Base-by-base conservation (phyloP, 805 yeast species). In the Hanseniaspora opuntiae region DNA sequence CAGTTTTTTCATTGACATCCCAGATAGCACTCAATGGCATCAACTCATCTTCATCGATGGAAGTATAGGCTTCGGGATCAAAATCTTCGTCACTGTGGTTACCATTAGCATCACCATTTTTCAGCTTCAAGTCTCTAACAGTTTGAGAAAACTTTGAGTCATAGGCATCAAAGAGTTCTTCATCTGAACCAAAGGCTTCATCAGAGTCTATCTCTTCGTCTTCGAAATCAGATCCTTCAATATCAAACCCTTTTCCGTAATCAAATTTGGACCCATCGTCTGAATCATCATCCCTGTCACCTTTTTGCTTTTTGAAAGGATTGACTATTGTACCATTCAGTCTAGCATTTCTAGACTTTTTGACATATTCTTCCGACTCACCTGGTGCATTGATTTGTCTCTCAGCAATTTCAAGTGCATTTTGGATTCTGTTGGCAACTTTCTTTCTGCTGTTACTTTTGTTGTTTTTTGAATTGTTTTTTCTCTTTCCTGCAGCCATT, bases 171-270 rank as follows among this genome's bases (percentile, higher is more conserved):
- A 74, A 78, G 10, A 47, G n/a, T 52, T 80, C 86, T 59, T 84
- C 89, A 55, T 77, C 94, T 0, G 93, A 82, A 0, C 93, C 95
- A 56, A 86, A 68, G 0, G 95, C 96, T 60, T 84, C 96, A 65
- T 88, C 96, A 0, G 95, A 86, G 60, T 83, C 86, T 45, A 84
- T 70, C 56, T 84, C 85, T 61, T 79, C 85, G 60, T 79, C 84
- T 47, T 71, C 78, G 57, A 78, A 70, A 24, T 66, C 69, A 3
- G 65, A 65, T 1, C 63, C 67, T 6, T 59, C 68, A 12, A 58
- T 63, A 17, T 57, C 64, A 14, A 61, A 66, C 38, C 53, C 57
- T 5, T 61, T 63, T 19, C 62, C 68, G 25, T 42, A 50, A 19
- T 50, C 38, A 20, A 20, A 42, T 22, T 28, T 50, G 24, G 45